Base-by-base conservation (phyloP, 148 eudicot genomes). In the Spergularia marina region DNA sequence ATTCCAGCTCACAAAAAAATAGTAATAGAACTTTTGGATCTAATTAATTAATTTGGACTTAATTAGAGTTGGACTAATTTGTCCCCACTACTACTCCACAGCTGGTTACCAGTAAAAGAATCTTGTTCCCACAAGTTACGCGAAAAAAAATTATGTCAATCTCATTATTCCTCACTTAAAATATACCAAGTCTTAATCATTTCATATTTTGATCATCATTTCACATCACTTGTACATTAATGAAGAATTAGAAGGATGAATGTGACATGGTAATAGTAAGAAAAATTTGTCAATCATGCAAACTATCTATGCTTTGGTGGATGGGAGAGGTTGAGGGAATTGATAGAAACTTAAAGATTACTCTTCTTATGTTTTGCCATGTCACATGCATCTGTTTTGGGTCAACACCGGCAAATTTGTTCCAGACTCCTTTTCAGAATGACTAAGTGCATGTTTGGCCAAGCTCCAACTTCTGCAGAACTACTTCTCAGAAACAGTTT, bases 21-120 rank as follows among this genome's bases (percentile, higher is more conserved):
- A 68, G 13, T 44, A 44, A 44, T 6, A 44, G 10, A 44, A 60
- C 13, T 47, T 56, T n/a, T 39, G 74, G 70, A 74, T 74, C 53
- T 23, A 75, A 69, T 44, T 6, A 44, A 44, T 6, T 44, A 44
- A 44, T 52, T 78, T 78, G 78, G 81, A 81, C 82, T 83, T 76
- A 61, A 55, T 44, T 4, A 65, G 3, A 12, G 40, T 30, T 51
- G 59, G 55, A 66, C 40, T 55, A 64, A 17, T 65, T 78, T 82
- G 88, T 81, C 91, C 91, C 90, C 77, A 44, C 83, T 83, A 3
- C 36, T 30, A 30, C 36, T 57, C 71, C 86, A 87, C 91, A 90
- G 95, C 97, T 92, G 92, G 79, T 90, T 76, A 83, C 80, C 77
- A 83, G 67, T 82, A 80, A 74, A 44, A 78, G 79, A 85, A 85